A percentile compares a stretch with the other conserved stretches of the same genome.
These are phyloP conservation scores for Termitomyces sp. DNA, from an alignment of 768 basidiomycete genomes.

Conservation along the genomic window DNA sequence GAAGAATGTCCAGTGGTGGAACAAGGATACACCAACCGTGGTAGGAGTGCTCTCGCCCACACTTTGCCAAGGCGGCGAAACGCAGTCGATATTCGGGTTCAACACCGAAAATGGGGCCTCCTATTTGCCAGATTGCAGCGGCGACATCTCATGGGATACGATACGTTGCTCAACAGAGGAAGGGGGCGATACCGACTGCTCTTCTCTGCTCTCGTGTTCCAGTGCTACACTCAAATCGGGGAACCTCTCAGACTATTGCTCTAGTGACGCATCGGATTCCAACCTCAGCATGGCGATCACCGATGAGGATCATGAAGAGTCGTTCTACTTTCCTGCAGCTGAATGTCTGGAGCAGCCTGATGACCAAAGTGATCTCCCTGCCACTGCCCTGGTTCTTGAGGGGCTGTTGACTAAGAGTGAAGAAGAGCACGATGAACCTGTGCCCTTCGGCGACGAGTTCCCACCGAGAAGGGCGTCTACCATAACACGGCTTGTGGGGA, in stretches of 20 bases:
- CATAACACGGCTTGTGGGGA: conserved; percentile 3
- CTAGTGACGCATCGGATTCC: not conserved
- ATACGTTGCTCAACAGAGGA: not conserved
- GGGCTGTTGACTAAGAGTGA: not conserved
- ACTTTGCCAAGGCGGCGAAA: not conserved
- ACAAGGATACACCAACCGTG: not conserved
- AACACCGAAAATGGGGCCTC: conserved; percentile 1
- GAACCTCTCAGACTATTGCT: not conserved
- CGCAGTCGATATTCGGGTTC: not conserved
- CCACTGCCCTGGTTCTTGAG: not conserved
- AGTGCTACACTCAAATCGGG: not conserved
- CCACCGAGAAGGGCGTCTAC: conserved; percentile 2
- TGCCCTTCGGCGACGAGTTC: not conserved
- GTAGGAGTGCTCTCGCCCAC: not conserved
- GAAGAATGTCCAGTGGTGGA: conserved; percentile 5
- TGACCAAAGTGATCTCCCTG: not conserved
- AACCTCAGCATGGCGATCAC: not conserved
- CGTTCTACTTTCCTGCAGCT: not conserved
- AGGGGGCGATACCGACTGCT: not conserved
- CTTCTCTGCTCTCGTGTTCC: not conserved
- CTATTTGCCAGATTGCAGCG: conserved; percentile 2
- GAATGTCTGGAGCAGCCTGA: not conserved
- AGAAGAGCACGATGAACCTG: not conserved
- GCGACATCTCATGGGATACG: conserved; percentile 6
- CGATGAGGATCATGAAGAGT: not conserved